Base-by-base conservation (phyloP, 306 rosid genomes). In the Gynostemma pentaphyllum region DNA sequence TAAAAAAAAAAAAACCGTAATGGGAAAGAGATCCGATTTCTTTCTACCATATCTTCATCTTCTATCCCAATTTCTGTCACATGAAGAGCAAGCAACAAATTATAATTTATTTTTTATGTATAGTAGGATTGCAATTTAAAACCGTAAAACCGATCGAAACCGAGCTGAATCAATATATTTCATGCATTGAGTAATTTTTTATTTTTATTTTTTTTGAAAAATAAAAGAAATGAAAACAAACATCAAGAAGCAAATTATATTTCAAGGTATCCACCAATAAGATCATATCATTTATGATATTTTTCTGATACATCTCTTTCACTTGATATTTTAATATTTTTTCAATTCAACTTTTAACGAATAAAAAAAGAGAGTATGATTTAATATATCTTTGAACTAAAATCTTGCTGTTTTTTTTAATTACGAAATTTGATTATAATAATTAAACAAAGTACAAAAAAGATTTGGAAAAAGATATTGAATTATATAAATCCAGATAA, bases 11-110 rank as follows among this genome's bases (percentile, higher is more conserved):
- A 6, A 45, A 45, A 47, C 69, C 69, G 30, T 29, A 23, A 65
- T 10, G 59, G 59, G 57, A 45, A 64, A 64, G 7, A 45, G 1
- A 45, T 64, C 41, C 45, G 12, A 13, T 64, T 64, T 64, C 56
- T 46, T 64, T 18, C 29, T 5, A 28, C 16, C 56, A 59, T 21
- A 48, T 65, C 45, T 65, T 49, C 18, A 27, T 47, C 18, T 45
- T 65, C 45, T 28, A 14, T n/a, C 12, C 34, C 36, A 3, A 60
- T 5, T 36, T 59, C 16, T 3, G 15, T 59, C 46, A 21, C 28
- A 32, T 59, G 9, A 32, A 59, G 28, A 32, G 4, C 65, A 41
- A 60, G 2, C 15, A 34, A 37, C 9, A 16, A 10, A 36, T 2
- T 5, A 36, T 29, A 14, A 15, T 19, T n/a, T 36, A 45, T 47